Evolutionary conservation across 2,329 filamentous ascomycete genomes (phyloP).

Genomic region (Myriosclerotinia curreyana): DNA sequence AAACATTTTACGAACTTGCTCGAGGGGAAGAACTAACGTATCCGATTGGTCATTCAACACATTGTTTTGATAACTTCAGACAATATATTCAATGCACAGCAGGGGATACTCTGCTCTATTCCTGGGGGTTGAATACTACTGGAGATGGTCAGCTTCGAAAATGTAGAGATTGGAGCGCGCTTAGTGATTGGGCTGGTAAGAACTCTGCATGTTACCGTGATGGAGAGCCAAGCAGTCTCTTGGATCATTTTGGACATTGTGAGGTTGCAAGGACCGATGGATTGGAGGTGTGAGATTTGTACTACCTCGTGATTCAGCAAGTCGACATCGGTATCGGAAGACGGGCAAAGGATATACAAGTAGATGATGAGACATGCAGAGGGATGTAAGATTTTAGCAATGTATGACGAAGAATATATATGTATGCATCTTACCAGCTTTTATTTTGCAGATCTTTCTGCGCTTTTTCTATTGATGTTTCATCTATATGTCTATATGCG

Average conservation of each 20-base stretch:
- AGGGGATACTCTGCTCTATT: neutral
- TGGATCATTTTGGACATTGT: constrained; percentile 1
- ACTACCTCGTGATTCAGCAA: neutral
- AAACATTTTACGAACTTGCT: neutral
- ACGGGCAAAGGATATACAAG: neutral
- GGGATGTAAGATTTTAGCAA: neutral
- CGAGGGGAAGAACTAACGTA: neutral
- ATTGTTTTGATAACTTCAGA: constrained; percentile 1
- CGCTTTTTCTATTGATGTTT: neutral
- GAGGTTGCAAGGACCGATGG: constrained; percentile 2
- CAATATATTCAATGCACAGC: constrained; percentile 4
- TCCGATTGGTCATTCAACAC: neutral
- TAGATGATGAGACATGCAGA: neutral
- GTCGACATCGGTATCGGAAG: neutral
- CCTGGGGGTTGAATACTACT: neutral
- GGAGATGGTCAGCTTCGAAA: constrained; percentile 2
- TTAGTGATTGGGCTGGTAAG: neutral
- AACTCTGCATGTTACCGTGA: constrained; percentile 1
- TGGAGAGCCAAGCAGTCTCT: neutral
- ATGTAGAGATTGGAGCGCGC: neutral
- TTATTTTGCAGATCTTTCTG: neutral
- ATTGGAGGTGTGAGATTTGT: neutral
- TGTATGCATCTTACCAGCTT: neutral
- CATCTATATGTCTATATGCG: neutral
- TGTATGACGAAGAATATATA: neutral